Evolutionary conservation across 768 basidiomycete species (phyloP), one percentile per base, ranked within the genome.

Genomic region (Auricularia sp.): DNA sequence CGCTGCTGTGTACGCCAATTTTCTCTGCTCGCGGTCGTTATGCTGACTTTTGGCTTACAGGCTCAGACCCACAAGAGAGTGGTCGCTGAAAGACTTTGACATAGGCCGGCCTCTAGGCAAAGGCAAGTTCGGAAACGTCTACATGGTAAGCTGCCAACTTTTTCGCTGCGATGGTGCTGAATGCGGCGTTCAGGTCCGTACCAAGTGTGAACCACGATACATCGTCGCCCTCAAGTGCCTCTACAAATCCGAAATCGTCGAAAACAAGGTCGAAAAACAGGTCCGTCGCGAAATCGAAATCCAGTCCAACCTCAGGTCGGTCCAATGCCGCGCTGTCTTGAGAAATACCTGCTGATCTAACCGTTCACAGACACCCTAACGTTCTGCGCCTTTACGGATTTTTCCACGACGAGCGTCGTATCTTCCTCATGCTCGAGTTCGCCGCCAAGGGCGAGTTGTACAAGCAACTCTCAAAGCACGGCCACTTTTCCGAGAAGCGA

Each of bases 211-310:
- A 42, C 51, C 62, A 21, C 37, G 44, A 11, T 62, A 62, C 18
- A 62, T 62, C 14, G 62, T 62, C 13, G 62, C 34, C 7, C 21
- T 62, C 76, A 98, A 98, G 77, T 94, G 92, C 67, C 81, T 98
- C 64, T 95, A 95, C 82, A 99, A 98, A 78, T 89, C 90, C 63
- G 97, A 99, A 77, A 90, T 99, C 72, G 85, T 98, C 58, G 82
- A 90, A 69, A 87, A 87, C 67, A 86, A 86, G 69, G 94, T 98
- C 59, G 96, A 98, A 79, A 98, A 96, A 73, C 97, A 99, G 75
- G 91, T 95, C 66, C 85, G 97, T 44, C 85, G 97, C 63, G 97
- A 99, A 75, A 98, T 99, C 70, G 97, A 98, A 74, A 98, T 99
- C 65, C 96, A 98, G 70, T 90, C 92, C 72, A 95, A 98, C 76